A percentile compares a stretch with the other conserved stretches of the same genome.
phyloP scores from a whole-genome alignment of 2,329 filamentous ascomycete genomes.

The Pseudogymnoascus sp. region DNA sequence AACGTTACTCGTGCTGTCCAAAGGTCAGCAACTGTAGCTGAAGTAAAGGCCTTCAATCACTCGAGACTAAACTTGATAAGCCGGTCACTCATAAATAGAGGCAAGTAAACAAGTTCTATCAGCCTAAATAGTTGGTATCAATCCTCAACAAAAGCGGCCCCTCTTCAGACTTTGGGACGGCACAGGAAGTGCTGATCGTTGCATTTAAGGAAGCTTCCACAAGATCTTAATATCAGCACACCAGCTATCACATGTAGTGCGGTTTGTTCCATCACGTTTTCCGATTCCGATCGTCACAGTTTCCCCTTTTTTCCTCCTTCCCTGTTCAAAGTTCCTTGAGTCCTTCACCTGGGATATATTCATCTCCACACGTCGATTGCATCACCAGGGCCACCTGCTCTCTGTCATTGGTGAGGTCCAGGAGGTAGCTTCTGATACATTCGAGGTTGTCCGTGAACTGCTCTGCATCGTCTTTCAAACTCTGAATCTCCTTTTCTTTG shows the following conservation, averaged over 20 bases:
- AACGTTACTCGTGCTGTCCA: background rate
- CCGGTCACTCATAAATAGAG: background rate
- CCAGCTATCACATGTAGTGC: background rate
- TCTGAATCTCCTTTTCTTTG: conserved; percentile 23
- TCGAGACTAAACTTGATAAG: background rate
- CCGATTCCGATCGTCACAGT: background rate
- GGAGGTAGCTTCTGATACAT: conserved; percentile 23
- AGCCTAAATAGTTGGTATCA: background rate
- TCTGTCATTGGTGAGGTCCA: conserved; percentile 24
- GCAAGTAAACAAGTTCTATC: background rate
- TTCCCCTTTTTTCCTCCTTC: background rate
- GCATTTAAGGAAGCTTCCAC: background rate
- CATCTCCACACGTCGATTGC: conserved; percentile 35
- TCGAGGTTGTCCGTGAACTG: conserved; percentile 28
- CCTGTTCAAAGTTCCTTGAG: conserved; percentile 31
- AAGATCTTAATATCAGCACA: background rate
- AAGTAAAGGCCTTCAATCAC: background rate
- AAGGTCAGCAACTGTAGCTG: background rate
- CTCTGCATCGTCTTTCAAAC: conserved; percentile 22
- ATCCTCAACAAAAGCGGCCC: background rate
- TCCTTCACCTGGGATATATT: conserved; percentile 39
- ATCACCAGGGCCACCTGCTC: conserved; percentile 29
- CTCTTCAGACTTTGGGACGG: background rate
- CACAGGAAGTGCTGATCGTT: background rate
- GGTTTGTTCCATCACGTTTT: background rate